Evolutionary conservation across 768 basidiomycete genomes (phyloP), one percentile per base, ranked within the genome.

Genomic region (Mycena crocata): DNA sequence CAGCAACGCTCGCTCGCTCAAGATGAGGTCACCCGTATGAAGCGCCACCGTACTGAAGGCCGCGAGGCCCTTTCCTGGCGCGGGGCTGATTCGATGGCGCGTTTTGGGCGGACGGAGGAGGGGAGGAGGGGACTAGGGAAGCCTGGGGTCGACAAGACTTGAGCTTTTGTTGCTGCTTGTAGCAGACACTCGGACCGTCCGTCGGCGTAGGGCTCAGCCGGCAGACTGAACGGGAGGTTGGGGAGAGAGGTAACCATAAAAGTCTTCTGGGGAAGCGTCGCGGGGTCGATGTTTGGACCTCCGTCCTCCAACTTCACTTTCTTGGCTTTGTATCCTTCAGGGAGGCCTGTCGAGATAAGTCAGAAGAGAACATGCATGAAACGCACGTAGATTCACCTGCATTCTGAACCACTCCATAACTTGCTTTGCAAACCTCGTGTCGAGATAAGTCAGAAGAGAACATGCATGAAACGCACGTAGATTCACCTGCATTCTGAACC

Each of bases 1-100:
- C 12, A 84, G 65, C 34, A 82, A 67, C 0, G 80, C 78, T 5
- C 81, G 78, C 45, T 83, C 81, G 28, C 72, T 71, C 30, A 81
- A 63, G 49, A 83, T 77, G 19, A 80, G 64, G 15, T 80, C 79
- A 50, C 77, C 78, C 7, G 55, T 50, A 21, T 70, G 66, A 54
- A 82, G 69, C 23, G 73, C 60, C 26, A 64, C 55, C 34, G 73
- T 77, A 24, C 81, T 78, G 64, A 81, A 73, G 28, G 78, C 65
- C 6, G 79, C 80, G 15, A 69, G 34, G 0, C 81, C 80, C 50
- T 67, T 71, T 28, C 46, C 37, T 19, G 54, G 55, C 1, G 37
- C 26, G 52, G 52, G 52, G 2, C 35, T 24, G 52, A 55, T 55
- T 15, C 34, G 52, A 21, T 55, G 34, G 35, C 52, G 35, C 37